Percentiles rank a stretch among this genome's conserved stretches.
Evolutionary conservation across 148 eudicot species (phyloP).

Genomic region (Polygonum maritimum): DNA sequence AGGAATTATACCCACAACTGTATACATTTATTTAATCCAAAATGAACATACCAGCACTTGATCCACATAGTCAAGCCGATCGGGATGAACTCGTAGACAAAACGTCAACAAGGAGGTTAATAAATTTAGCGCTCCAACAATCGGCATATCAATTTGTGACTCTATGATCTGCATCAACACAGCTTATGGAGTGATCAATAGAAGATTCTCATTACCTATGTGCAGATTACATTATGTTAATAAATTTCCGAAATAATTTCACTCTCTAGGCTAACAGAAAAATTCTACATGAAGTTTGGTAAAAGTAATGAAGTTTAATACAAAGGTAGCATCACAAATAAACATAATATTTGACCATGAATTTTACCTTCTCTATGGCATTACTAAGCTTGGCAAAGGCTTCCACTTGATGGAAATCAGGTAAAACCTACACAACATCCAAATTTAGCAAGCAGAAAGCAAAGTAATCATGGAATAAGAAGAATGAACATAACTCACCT

Average conservation of each 20-base stretch:
- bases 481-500: conserved; percentile 46
- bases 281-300: neutral
- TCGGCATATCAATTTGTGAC: conserved; percentile 89
- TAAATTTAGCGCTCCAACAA: conserved; percentile 76
- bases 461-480: conserved; percentile 9
- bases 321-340: neutral
- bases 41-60: conserved; percentile 77
- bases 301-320: neutral
- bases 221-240: neutral
- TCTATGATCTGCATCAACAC: conserved; percentile 65
- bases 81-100: conserved; percentile 95
- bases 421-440: conserved; percentile 56
- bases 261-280: neutral
- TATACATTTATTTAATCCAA: neutral
- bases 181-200: neutral
- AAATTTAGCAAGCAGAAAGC: conserved; percentile 10
- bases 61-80: conserved; percentile 95
- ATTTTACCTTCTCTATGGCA: conserved; percentile 87
- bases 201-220: neutral
- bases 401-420: conserved; percentile 93
- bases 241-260: neutral
- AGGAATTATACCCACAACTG: no score
- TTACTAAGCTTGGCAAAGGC: conserved; percentile 87
- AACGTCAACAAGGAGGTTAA: conserved; percentile 91
- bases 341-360: neutral